Base-by-base conservation (phyloP, 1,284 basidiomycete genomes). In the Marasmius tenuissimus region DNA sequence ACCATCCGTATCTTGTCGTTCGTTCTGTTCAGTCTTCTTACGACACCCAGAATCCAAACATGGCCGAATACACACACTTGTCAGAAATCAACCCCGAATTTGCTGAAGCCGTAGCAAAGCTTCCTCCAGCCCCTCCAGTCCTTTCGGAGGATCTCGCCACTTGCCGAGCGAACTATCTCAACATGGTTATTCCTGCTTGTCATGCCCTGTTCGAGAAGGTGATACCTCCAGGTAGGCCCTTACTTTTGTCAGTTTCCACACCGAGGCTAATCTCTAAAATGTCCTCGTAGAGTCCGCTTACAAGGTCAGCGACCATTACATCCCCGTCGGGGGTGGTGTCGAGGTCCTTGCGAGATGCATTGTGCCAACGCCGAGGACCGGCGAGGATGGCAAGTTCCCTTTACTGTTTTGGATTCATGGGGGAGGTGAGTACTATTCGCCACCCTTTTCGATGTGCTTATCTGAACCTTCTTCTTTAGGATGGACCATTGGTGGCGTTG, bases 331-430 rank as follows among this genome's bases (percentile, higher is more conserved):
- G 11, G 27, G 38, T 11, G 65, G 63, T 20, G 42, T 18, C 22
- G 33, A 39, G 50, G 9, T 66, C 55, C 60, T 58, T 3, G 58
- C 51, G 6, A 38, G 65, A 40, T 62, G 58, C 40, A 57, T 66
- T 11, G 33, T 60, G 33, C 65, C 65, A 7, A 37, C 22, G 37
- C 48, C 39, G 12, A 38, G 51, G 27, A 39, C 54, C 16, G 61
- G 54, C n/a, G 45, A 57, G 33, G 33, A 48, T 4, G 27, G 47
- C 27, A 63, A 58, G 4, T 66, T 57, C 35, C 65, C 65, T 14
- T 56, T 66, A 18, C 56, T 66, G 49, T 39, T 66, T 18, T 66
- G 65, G 65, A 40, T 61, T 8, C 65, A 66, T 48, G 64, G 64
- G 20, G 64, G 64, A 57, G 64, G 63, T 62, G 38, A 38, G 16